Conservation (phyloP, 441 rosid species). For the Pelargonium citronellum region DNA sequence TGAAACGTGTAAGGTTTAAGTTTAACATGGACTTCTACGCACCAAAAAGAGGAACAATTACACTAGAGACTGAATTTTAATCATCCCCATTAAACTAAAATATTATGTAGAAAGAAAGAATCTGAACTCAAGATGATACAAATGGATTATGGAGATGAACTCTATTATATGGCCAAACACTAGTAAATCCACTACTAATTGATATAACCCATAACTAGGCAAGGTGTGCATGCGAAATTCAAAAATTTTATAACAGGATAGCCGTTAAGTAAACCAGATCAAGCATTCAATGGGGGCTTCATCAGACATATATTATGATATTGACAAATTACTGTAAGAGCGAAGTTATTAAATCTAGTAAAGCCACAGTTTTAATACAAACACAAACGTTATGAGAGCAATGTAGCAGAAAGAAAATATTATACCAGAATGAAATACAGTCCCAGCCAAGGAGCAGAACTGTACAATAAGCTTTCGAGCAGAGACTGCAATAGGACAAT, state of each 20-base stretch:
- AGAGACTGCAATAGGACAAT: slow-evolving; percentile 90
- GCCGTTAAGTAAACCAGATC: slow-evolving; percentile 2
- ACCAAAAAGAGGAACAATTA: too few species aligned
- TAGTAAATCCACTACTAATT: too few species aligned
- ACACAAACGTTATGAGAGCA: neutral
- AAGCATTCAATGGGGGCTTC: neutral
- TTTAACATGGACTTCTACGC: too few species aligned
- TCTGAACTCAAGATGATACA: too few species aligned
- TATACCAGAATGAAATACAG: slow-evolving; percentile 69
- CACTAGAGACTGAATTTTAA: too few species aligned
- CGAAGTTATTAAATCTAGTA: neutral
- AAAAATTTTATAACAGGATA: neutral
- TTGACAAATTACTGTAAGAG: neutral
- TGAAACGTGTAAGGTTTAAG: too few species aligned
- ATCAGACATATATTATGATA: neutral
- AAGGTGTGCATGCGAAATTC: too few species aligned
- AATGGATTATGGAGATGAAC: too few species aligned
- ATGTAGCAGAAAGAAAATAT: slow-evolving; percentile 6
- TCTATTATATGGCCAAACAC: too few species aligned
- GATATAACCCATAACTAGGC: too few species aligned
- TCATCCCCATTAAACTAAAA: too few species aligned
- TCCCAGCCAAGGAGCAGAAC: slow-evolving; percentile 80
- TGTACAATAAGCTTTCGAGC: slow-evolving; percentile 92
- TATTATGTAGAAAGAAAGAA: too few species aligned
- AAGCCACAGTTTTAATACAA: neutral